Base-by-base conservation (phyloP, 306 rosid species). In the Datisca glomerata region DNA sequence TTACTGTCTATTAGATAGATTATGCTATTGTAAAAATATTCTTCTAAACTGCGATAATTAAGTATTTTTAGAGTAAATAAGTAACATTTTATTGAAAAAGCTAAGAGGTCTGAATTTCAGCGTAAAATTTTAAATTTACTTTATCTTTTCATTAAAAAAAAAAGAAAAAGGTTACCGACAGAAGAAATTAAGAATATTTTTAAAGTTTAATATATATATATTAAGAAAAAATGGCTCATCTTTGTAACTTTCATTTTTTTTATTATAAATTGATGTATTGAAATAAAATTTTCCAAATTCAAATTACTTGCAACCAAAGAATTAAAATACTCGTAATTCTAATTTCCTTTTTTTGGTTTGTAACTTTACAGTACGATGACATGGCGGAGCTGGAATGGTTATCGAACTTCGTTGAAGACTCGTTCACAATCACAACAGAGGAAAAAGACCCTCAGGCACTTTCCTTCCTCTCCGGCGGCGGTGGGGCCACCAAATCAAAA, bases 341-440 rank as follows among this genome's bases (percentile, higher is more conserved):
- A 8, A 2, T 8, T 31, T 31, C 36, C 9, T 15, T 45, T 16
- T 10, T 12, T 33, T 58, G 62, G 55, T 18, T 32, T 51, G n/a
- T 32, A 38, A 45, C 2, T 7, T 45, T 9, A 53, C 74, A 78
- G 79, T 57, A 62, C 12, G 87, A 78, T 12, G 79, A 78, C 13
- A 35, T 78, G 67, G 87, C 74, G 9, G 83, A 79, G 37, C 60
- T 79, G 51, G 89, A 79, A 56, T 79, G 89, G 89, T 74, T 79
- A 22, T 79, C 89, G 52, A 79, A 74, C 41, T 71, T 79, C 53
- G 89, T 68, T 13, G 89, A 79, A 18, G 89, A 68, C 49, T 74
- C 89, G 4, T 79, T 68, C 65, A 64, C 89, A 12, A 70, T 68
- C 65, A 64, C 89, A 12, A 70, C 67, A 1, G 40, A 53, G n/a